These are phyloP conservation scores for Coprinopsis marcescibilis DNA, from an alignment of 768 basidiomycete genomes.

Conservation along the genomic window DNA sequence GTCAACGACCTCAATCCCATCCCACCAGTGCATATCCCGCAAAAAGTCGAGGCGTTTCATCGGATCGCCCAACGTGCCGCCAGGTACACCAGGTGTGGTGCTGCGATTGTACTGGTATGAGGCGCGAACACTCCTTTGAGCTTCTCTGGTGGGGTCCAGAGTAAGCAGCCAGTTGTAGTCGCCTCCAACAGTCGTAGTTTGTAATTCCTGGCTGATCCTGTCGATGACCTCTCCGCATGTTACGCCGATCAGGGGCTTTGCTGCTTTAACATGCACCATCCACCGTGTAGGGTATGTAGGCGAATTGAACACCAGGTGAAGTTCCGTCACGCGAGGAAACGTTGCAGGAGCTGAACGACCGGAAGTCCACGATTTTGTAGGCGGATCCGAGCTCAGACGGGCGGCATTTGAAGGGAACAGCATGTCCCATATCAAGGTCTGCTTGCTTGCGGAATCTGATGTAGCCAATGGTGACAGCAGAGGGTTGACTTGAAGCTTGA, in stretches of 20 bases:
- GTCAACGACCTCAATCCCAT: conserved; percentile 50
- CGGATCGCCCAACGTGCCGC: conserved; percentile 57
- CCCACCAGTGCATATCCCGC: conserved; percentile 51
- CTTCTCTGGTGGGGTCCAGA: conserved; percentile 28
- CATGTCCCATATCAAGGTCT: conserved; percentile 70
- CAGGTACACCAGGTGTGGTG: conserved; percentile 57
- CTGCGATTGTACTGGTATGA: conserved; percentile 66
- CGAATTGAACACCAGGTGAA: conserved; percentile 47
- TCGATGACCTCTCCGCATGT: conserved; percentile 72
- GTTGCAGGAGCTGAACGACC: conserved; percentile 70
- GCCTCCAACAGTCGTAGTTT: conserved; percentile 40
- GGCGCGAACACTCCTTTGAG: no score
- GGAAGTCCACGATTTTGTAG: conserved; percentile 57
- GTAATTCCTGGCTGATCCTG: conserved; percentile 41
- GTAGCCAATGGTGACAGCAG: conserved; percentile 47
- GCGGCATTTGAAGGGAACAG: conserved; percentile 56
- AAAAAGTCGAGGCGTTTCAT: conserved; percentile 68
- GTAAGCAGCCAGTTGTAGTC: conserved; percentile 37
- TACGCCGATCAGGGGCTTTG: conserved; percentile 53
- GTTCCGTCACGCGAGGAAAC: conserved; percentile 55
- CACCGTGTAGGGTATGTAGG: conserved; percentile 65
- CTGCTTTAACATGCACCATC: conserved; percentile 71
- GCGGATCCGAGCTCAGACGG: conserved; percentile 55
- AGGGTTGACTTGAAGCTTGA: conserved; percentile 51
- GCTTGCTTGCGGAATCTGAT: conserved; percentile 35